These are phyloP conservation scores for Colletotrichum tanaceti DNA, from an alignment of 2,329 filamentous ascomycete species.

Conservation along the genomic window DNA sequence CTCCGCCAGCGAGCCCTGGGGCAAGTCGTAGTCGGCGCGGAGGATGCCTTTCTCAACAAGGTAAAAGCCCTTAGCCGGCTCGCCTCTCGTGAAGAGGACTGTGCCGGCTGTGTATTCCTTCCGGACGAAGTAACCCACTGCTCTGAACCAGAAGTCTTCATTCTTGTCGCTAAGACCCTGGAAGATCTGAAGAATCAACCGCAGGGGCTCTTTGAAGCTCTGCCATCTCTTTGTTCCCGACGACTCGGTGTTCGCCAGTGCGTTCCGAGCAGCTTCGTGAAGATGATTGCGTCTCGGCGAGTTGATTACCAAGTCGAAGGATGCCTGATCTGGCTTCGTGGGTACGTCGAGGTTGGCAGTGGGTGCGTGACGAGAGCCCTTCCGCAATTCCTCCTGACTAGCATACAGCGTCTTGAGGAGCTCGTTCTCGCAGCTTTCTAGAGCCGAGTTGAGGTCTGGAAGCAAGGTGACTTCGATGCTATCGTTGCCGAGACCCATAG, in stretches of 20 bases:
- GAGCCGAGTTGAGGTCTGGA: conserved; percentile 88
- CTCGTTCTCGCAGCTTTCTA: conserved; percentile 96
- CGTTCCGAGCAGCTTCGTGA: conserved; percentile 80
- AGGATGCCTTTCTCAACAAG: conserved; percentile 90
- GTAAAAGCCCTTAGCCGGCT: conserved; percentile 86
- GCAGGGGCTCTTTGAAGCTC: conserved; percentile 88
- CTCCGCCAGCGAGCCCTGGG: conserved; percentile 89
- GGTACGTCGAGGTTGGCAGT: conserved; percentile 63
- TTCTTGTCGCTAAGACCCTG: conserved; percentile 86
- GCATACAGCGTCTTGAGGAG: conserved; percentile 84
- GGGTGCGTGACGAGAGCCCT: conserved; percentile 56
- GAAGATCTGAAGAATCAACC: conserved; percentile 95
- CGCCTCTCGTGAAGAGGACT: conserved; percentile 81
- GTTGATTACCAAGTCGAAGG: conserved; percentile 66
- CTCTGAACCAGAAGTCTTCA: conserved; percentile 95
- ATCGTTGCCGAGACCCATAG: conserved; percentile 83
- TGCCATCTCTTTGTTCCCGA: conserved; percentile 77
- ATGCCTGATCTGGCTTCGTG: conserved; percentile 49
- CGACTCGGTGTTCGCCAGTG: conserved; percentile 74
- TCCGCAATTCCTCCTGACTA: conserved; percentile 70
- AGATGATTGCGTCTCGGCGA: conserved; percentile 86
- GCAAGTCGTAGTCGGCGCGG: conserved; percentile 88
- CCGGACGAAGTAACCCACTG: conserved; percentile 78
- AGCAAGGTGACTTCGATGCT: conserved; percentile 82
- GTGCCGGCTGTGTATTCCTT: conserved; percentile 76